These are phyloP conservation scores for Colletotrichum chlorophyti DNA, from an alignment of 2,329 filamentous ascomycete genomes.

Conservation along the genomic window DNA sequence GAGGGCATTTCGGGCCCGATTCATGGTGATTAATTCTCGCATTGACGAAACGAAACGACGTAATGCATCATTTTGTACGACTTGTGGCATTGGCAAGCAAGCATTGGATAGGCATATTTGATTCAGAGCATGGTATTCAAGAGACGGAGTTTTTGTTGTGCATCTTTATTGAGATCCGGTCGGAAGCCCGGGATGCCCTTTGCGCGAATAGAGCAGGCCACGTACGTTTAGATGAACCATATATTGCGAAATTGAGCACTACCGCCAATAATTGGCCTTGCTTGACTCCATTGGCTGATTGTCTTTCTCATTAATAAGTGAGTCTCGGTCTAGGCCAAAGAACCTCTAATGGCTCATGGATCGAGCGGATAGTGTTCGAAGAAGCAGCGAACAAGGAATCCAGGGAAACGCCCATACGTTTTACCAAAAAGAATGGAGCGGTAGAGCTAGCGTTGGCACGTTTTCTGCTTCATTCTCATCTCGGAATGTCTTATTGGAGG, in stretches of 20 bases:
- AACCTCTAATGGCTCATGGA: too few species aligned
- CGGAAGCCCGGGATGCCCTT: neutral
- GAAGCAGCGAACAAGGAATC: too few species aligned
- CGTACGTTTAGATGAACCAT: neutral
- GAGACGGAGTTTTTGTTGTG: neutral
- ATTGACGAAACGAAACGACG: constrained; percentile 10
- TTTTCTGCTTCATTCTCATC: too few species aligned
- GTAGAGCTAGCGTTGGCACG: too few species aligned
- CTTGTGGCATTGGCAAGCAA: constrained; percentile 8
- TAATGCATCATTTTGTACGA: neutral
- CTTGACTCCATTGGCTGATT: too few species aligned
- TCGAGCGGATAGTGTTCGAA: too few species aligned
- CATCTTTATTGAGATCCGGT: neutral
- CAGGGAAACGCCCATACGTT: too few species aligned
- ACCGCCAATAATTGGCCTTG: too few species aligned
- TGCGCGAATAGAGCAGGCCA: constrained; percentile 1
- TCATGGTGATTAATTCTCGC: constrained; percentile 52
- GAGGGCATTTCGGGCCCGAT: constrained; percentile 71
- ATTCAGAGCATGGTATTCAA: neutral
- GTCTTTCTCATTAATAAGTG: too few species aligned
- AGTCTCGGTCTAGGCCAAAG: too few species aligned
- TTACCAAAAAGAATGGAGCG: too few species aligned
- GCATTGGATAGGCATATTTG: constrained; percentile 3
- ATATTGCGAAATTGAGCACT: constrained; percentile 2
- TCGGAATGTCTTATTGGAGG: too few species aligned